A percentile compares a stretch with the other conserved stretches of the same genome.
phyloP scores from a whole-genome alignment of 2,329 filamentous ascomycete genomes.

The Neurospora sp. region DNA sequence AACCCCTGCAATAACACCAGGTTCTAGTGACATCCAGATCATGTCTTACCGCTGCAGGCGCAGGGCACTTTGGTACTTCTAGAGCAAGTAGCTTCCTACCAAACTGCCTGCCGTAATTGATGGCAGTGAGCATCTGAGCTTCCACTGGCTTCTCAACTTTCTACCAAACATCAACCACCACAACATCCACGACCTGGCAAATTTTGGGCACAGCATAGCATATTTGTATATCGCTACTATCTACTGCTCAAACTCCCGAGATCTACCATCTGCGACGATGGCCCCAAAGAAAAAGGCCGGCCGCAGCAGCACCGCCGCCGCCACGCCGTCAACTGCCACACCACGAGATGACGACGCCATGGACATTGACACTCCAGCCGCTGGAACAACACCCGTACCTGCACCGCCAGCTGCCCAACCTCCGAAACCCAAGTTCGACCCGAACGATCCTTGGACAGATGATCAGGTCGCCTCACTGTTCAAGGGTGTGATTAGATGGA shows the following conservation, averaged over 20 bases:
- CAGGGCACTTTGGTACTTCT: not conserved
- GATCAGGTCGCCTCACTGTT: constrained; percentile 89
- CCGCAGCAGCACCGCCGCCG: constrained; percentile 33
- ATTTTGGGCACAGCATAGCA: not conserved
- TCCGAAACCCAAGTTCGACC: constrained; percentile 21
- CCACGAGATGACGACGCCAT: constrained; percentile 48
- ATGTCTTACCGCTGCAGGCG: not conserved
- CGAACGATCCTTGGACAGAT: constrained; percentile 78
- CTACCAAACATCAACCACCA: not conserved
- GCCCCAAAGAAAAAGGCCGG: constrained; percentile 57
- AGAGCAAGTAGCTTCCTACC: not conserved
- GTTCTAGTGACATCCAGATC: not conserved
- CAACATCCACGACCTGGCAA: not conserved
- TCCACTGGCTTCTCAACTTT: not conserved
- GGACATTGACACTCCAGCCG: constrained; percentile 46
- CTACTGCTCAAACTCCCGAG: not conserved
- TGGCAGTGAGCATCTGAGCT: not conserved
- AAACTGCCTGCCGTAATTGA: not conserved
- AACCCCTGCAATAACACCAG: not conserved
- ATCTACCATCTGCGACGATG: constrained; percentile 27
- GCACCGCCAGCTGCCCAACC: constrained; percentile 23
- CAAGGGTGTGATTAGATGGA: constrained; percentile 88
- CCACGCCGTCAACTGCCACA: constrained; percentile 43
- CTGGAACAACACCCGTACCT: constrained; percentile 36
- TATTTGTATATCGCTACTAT: not conserved